Evolutionary conservation across 2,329 filamentous ascomycete genomes (phyloP), one percentile per base, ranked within the genome.

Genomic region (Camillea tinctor): DNA sequence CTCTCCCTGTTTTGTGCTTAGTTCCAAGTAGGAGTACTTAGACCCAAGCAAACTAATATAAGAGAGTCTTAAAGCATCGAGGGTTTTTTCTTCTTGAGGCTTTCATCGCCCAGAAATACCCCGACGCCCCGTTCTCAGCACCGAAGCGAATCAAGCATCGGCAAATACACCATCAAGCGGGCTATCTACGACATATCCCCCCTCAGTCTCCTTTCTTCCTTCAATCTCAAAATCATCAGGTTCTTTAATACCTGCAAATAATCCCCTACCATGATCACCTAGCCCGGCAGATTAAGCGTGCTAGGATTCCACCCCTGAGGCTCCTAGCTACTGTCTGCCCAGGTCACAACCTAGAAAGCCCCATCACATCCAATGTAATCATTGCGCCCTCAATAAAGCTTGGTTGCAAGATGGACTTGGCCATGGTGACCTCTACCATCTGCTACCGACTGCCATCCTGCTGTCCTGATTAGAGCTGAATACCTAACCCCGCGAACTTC

Each of bases 141-240:
- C n/a, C 60, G 24, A 57, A 60, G 58, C 59, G 20, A 64, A 59
- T 64, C 59, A 63, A 64, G 52, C 54, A 64, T 50, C 23, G 61
- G 59, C 51, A 53, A 54, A 51, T 54, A 60, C 52, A 40, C 61
- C 36, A 44, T 44, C 64, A 54, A 56, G 57, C 60, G 61, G 60
- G 57, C 64, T 66, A 66, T 66, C 64, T 66, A 66, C 62, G 62
- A 63, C 56, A 52, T 63, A 55, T 54, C 59, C 53, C 60, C 61
- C 57, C 57, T 30, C 59, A 52, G 48, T 59, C 55, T 51, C 55
- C 54, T 54, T 23, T 49, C 21, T 50, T 58, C 26, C 30, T 52
- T 50, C 50, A 20, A 30, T 52, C 48, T 52, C 26, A 21, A n/a
- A 57, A 24, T 30, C 50, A 22, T 55, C 52, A 50, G 49, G 19